A percentile compares a stretch with the other conserved stretches of the same genome.
Evolutionary conservation across 805 yeast species (phyloP).

Genomic region (Metschnikowia lochheadii): DNA sequence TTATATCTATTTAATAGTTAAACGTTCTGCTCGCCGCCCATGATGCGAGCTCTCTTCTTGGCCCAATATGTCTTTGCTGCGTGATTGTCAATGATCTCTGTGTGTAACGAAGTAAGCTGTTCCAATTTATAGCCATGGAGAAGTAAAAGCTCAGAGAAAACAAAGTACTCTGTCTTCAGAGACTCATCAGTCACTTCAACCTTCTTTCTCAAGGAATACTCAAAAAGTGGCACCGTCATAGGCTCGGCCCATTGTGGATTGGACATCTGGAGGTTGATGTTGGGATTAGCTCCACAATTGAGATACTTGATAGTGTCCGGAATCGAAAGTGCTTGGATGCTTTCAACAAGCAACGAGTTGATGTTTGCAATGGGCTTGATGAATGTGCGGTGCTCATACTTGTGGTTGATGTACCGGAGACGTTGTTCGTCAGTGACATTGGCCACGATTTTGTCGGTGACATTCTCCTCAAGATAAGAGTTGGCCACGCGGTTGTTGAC

Average conservation of each 20-base stretch:
- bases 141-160: conserved; percentile 54
- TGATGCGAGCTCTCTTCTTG: conserved; percentile 20
- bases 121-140: conserved; percentile 55
- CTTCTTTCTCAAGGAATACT: conserved; percentile 51
- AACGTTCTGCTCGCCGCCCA: conserved; percentile 3
- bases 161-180: conserved; percentile 23
- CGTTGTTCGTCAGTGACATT: conserved; percentile 44
- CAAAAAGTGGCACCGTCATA: conserved; percentile 28
- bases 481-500: conserved; percentile 57
- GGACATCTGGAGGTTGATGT: conserved; percentile 35
- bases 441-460: conserved; percentile 24
- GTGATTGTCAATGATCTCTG: conserved; percentile 36
- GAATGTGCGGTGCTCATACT: conserved; percentile 57
- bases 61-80: conserved; percentile 57
- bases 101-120: conserved; percentile 19
- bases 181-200: conserved; percentile 17
- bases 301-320: conserved; percentile 40
- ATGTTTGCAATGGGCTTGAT: conserved; percentile 21
- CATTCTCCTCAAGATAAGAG: conserved; percentile 52
- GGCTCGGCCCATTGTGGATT: conserved; percentile 16
- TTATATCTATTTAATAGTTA: not conserved
- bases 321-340: conserved; percentile 49
- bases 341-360: conserved; percentile 44
- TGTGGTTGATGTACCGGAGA: conserved; percentile 55
- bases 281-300: conserved; percentile 46